Evolutionary conservation across 129 eudicot species (phyloP), one percentile per base, ranked within the genome.

Genomic region (Flaveria brownii): DNA sequence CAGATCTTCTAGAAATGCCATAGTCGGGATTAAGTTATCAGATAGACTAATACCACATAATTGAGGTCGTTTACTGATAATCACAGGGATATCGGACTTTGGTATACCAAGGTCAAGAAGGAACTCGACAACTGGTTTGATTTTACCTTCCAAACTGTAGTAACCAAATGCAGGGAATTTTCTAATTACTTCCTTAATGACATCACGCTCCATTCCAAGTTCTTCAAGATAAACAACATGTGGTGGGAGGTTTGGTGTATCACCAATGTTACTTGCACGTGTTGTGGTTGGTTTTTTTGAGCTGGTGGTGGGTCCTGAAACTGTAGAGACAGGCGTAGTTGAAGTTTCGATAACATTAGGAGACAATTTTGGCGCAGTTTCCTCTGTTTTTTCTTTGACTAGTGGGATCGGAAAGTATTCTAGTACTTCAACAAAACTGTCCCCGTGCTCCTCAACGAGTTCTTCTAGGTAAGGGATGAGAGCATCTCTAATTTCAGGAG

Each of bases 121-220:
- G 71, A 92, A 92, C 52, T 92, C 94, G 23, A 92, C 93, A 10
- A 90, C 81, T 0, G 98, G 98, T 81, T 86, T 88, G 65, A 93
- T 89, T 81, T 93, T 88, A 5, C 97, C 97, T 15, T 93, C 92
- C 80, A 93, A 81, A 52, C 96, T 93, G 80, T 93, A 93, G 81
- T 92, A 88, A 51, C 96, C 94, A 72, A 92, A 92, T 50, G 98
- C 92, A 2, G 98, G 98, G 68, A 92, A 92, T 73, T 84, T 90
- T 25, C 94, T 88, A 23, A 86, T 86, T 15, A 90, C 84, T 70
- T 85, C 90, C 73, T 87, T 87, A 22, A 90, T 90, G 28, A 80
- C 76, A 51, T 85, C 87, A 2, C 89, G 84, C 41, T 90, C 94
- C 96, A 92, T 92, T 20, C 98, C 98, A 63, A 92, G 92, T 41